phyloP scores from a whole-genome alignment of 1,139 yeast genomes.

The Hemisphaericaspora xylofermentans region DNA sequence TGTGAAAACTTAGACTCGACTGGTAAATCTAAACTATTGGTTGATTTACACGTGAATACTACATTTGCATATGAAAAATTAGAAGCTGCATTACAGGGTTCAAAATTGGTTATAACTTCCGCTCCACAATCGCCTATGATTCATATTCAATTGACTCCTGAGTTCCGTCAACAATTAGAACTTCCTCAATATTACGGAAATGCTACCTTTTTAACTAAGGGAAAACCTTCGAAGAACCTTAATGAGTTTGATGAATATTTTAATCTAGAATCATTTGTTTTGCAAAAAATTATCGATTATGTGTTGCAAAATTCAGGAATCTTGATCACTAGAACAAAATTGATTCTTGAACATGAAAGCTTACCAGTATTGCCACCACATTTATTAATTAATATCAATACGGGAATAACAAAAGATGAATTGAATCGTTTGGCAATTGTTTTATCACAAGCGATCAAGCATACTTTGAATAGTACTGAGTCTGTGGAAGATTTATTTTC shows the following conservation, averaged over 20 bases:
- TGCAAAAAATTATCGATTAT: constrained; percentile 63
- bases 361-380: constrained; percentile 72
- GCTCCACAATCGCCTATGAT: constrained; percentile 62
- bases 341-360: constrained; percentile 70
- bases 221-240: constrained; percentile 34
- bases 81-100: constrained; percentile 19
- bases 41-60: constrained; percentile 27
- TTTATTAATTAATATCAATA: constrained; percentile 59
- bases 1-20: constrained; percentile 28
- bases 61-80: constrained; percentile 21
- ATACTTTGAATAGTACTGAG: constrained; percentile 18
- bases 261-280: constrained; percentile 59
- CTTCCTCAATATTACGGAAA: constrained; percentile 52
- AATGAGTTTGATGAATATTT: constrained; percentile 43
- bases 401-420: constrained; percentile 55
- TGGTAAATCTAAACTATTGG: constrained; percentile 34
- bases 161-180: constrained; percentile 40
- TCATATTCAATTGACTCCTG: constrained; percentile 54
- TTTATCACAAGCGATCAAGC: constrained; percentile 18
- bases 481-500: constrained; percentile 19
- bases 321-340: constrained; percentile 67
- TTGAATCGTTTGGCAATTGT: constrained; percentile 27
- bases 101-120: constrained; percentile 54
- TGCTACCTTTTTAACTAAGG: constrained; percentile 36
- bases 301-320: constrained; percentile 51